phyloP scores from a whole-genome alignment of 345 rosid genomes.

The Salix exigua region DNA sequence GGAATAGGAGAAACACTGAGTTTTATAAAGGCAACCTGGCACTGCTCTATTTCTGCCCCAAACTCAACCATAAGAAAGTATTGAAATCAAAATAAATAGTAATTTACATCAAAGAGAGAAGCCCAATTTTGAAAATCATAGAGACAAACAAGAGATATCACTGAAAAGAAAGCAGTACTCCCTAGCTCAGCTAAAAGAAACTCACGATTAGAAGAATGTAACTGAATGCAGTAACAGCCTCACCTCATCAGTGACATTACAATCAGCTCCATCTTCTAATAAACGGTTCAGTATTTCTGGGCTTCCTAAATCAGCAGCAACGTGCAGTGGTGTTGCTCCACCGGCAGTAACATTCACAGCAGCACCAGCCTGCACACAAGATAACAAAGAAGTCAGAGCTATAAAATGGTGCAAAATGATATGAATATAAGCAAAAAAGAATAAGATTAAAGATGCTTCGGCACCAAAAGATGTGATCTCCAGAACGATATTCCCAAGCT shows the following conservation, averaged over 20 bases:
- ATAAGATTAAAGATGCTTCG: not conserved
- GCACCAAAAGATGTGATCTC: not conserved
- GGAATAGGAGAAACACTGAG: not conserved
- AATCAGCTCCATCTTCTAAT: conserved; percentile 80
- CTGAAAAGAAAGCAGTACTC: not conserved
- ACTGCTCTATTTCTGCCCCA: not conserved
- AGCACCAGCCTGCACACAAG: conserved; percentile 71
- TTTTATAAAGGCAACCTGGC: no score
- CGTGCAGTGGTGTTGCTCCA: conserved; percentile 90
- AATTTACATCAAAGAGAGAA: not conserved
- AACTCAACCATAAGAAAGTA: not conserved
- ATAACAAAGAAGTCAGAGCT: conserved; percentile 3
- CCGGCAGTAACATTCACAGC: conserved; percentile 71
- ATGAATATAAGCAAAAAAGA: not conserved
- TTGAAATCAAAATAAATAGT: not conserved
- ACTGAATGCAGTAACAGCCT: conserved; percentile 7
- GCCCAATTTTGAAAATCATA: not conserved
- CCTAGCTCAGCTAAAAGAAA: not conserved
- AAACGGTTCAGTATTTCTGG: conserved; percentile 62
- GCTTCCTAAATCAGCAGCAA: conserved; percentile 79
- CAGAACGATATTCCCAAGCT: not conserved
- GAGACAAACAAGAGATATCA: not conserved
- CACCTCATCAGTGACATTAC: conserved; percentile 74
- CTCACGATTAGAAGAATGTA: not conserved
- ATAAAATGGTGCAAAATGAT: not conserved